Evolutionary conservation across 441 rosid species (phyloP), one percentile per base, ranked within the genome.

Genomic region (Gossypium trilobum): DNA sequence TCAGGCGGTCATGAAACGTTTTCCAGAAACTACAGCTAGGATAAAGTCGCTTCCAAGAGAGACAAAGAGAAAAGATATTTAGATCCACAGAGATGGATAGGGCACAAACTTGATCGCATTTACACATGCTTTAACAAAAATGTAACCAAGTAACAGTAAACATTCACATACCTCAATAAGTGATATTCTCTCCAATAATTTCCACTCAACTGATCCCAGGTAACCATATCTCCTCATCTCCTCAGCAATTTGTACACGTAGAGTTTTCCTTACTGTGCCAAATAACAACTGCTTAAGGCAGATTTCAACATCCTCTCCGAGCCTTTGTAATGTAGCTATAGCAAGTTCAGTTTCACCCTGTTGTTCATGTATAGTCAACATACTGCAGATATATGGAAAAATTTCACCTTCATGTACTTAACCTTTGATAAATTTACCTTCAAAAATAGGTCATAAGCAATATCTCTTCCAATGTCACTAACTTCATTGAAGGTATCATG

Each of bases 261-360:
- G 85, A 75, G 87, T 88, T 83, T 89, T 88, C 84, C 98, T 86
- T 75, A 90, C 87, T n/a, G 98, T 88, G 79, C 99, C 98, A 85
- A 93, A 91, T 70, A 93, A 80, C 77, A 95, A 87, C 84, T 95
- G 89, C 88, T 86, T 95, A 71, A 95, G 92, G 83, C 94, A 88
- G 73, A 82, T 78, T 85, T 88, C 96, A 70, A 90, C 73, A 76
- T 91, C 97, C 85, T 95, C 99, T 72, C 99, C 99, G 29, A 95
- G 99, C 87, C 85, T 90, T 86, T 95, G 94, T 78, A 95, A 80
- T 55, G 90, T 91, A 74, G 88, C 89, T 74, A 93, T 82, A 77
- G 98, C 99, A 78, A 90, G 89, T 67, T 81, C 87, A 74, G 87
- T 85, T 90, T 95, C 97, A 78, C 98, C 98, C 99, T 95, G 87